These are phyloP conservation scores for Syzygium malaccense DNA, from an alignment of 441 rosid species.

Conservation along the genomic window DNA sequence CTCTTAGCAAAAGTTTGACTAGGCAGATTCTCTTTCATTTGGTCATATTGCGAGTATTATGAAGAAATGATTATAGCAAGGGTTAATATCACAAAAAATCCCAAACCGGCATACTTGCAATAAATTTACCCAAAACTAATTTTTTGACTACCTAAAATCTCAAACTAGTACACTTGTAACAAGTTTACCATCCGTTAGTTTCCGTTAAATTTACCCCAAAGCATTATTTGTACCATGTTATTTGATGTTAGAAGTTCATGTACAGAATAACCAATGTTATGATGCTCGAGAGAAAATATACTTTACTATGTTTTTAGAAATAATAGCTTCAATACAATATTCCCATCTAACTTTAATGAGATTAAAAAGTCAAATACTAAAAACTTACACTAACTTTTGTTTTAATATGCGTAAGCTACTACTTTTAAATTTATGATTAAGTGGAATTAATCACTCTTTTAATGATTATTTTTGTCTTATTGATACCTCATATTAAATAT, in stretches of 20 bases:
- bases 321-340: neutral
- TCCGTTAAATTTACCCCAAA: neutral
- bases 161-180: no score
- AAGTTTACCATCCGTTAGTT: no score
- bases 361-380: neutral
- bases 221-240: neutral
- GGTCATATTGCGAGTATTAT: neutral
- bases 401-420: neutral
- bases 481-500: neutral
- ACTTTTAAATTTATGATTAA: neutral
- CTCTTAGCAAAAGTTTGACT: neutral
- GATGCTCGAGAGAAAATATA: neutral
- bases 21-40: neutral
- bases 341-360: neutral
- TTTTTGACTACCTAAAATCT: no score
- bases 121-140: no score
- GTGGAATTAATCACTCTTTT: neutral
- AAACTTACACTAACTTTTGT: neutral
- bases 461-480: neutral
- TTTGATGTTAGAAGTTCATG: neutral
- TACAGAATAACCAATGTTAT: neutral
- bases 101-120: no score
- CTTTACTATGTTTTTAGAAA: neutral
- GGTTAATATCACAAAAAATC: no score
- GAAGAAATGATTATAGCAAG: no score